Conservation (phyloP, 1,284 basidiomycete genomes). For the Rhodotorula glutinis region DNA sequence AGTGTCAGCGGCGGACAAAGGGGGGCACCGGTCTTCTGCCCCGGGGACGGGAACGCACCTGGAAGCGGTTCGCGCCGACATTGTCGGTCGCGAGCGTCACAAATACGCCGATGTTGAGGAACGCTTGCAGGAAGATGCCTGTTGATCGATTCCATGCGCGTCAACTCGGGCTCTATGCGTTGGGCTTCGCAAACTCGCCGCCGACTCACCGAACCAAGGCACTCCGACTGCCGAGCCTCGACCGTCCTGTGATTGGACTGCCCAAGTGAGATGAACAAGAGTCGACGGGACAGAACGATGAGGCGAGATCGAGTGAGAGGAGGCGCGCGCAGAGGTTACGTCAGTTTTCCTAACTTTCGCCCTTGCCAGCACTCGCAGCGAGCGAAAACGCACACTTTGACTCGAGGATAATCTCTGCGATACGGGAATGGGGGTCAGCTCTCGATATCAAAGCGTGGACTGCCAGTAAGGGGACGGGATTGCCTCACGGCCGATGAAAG, state of each 20-base stretch:
- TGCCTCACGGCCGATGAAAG: conserved; percentile 82
- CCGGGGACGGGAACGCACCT: conserved; percentile 44
- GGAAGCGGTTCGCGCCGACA: conserved; percentile 73
- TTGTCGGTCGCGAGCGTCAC: conserved; percentile 80
- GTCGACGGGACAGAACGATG: neutral
- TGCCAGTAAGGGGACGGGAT: too few species aligned
- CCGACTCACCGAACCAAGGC: conserved; percentile 84
- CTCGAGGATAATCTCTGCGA: conserved; percentile 45
- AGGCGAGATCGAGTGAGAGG: neutral
- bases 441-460: too few species aligned
- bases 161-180: too few species aligned
- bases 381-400: conserved; percentile 26
- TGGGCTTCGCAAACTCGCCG: too few species aligned
- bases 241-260: conserved; percentile 38
- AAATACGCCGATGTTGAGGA: conserved; percentile 73
- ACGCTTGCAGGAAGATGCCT: conserved; percentile 61
- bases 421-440: too few species aligned
- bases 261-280: conserved; percentile 5
- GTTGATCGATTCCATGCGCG: neutral
- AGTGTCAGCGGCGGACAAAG: neutral
- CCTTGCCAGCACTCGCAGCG: neutral
- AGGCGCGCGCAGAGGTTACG: neutral
- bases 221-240: conserved; percentile 57
- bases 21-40: too few species aligned
- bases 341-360: conserved; percentile 9